A percentile compares a stretch with the other conserved stretches of the same genome.
These are phyloP conservation scores for Candida hungchunana DNA, from an alignment of 805 yeast species.

Conservation along the genomic window DNA sequence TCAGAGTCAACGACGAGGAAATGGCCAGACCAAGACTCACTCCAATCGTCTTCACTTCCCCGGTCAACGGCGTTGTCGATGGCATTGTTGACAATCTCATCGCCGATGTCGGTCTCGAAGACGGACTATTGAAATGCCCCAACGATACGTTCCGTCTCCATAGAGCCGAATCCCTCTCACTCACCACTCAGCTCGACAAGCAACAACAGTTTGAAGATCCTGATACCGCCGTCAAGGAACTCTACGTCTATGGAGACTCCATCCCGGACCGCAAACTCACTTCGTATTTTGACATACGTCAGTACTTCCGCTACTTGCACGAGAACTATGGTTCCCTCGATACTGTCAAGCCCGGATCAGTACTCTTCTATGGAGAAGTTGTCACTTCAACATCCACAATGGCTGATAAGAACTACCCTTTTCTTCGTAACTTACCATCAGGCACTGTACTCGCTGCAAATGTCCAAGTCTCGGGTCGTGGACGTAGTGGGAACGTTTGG, in stretches of 20 bases:
- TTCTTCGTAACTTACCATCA: constrained; percentile 58
- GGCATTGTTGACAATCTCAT: constrained; percentile 31
- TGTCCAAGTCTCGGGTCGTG: constrained; percentile 85
- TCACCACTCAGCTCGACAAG: constrained; percentile 24
- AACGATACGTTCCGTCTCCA: constrained; percentile 54
- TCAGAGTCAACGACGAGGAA: constrained; percentile 57
- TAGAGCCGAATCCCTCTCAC: constrained; percentile 30
- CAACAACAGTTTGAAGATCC: constrained; percentile 47
- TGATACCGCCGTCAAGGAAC: constrained; percentile 49
- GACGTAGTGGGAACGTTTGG: constrained; percentile 95
- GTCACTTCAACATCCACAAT: constrained; percentile 82
- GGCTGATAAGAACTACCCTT: constrained; percentile 64
- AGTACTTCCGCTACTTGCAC: constrained; percentile 47
- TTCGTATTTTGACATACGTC: constrained; percentile 65
- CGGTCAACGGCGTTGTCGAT: constrained; percentile 27
- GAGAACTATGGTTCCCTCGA: constrained; percentile 29
- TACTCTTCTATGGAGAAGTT: constrained; percentile 77
- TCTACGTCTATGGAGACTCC: constrained; percentile 42
- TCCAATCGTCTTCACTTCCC: constrained; percentile 55
- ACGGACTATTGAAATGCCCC: constrained; percentile 42
- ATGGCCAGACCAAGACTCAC: constrained; percentile 60
- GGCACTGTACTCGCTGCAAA: constrained; percentile 70
- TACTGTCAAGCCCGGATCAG: constrained; percentile 49
- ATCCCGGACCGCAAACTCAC: constrained; percentile 52
- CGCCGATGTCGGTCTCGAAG: constrained; percentile 32